phyloP scores from a whole-genome alignment of 1,284 basidiomycete genomes.

The Ustilago esculenta region DNA sequence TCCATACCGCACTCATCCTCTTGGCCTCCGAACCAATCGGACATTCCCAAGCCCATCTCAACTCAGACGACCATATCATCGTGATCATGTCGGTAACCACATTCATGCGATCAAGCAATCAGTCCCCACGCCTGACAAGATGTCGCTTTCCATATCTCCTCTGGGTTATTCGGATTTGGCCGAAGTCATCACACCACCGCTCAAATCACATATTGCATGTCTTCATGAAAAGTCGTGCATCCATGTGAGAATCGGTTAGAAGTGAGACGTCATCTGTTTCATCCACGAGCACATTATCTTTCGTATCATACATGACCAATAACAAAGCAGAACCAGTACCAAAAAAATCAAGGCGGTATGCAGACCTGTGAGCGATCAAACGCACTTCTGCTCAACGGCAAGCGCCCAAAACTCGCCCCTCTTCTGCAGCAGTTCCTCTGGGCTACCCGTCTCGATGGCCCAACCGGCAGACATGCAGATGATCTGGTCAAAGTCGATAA shows the following conservation, averaged over 20 bases:
- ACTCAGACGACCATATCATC: no score
- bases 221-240: no score
- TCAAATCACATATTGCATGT: no score
- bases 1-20: background rate
- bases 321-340: no score
- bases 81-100: background rate
- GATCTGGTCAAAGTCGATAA: constrained; percentile 79
- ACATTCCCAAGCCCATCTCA: background rate
- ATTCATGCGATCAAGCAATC: background rate
- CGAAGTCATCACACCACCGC: background rate
- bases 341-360: no score
- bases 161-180: constrained; percentile 12
- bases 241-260: no score
- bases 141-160: no score
- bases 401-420: constrained; percentile 50
- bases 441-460: constrained; percentile 72
- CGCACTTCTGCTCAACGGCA: constrained; percentile 54
- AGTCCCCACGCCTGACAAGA: background rate
- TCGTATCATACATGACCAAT: no score
- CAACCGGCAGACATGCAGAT: constrained; percentile 79
- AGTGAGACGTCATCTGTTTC: no score
- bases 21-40: background rate
- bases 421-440: constrained; percentile 32
- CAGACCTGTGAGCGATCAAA: constrained; percentile 19
- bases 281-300: no score